These are phyloP conservation scores for Suillus paluster DNA, from an alignment of 768 basidiomycete genomes.

Conservation along the genomic window DNA sequence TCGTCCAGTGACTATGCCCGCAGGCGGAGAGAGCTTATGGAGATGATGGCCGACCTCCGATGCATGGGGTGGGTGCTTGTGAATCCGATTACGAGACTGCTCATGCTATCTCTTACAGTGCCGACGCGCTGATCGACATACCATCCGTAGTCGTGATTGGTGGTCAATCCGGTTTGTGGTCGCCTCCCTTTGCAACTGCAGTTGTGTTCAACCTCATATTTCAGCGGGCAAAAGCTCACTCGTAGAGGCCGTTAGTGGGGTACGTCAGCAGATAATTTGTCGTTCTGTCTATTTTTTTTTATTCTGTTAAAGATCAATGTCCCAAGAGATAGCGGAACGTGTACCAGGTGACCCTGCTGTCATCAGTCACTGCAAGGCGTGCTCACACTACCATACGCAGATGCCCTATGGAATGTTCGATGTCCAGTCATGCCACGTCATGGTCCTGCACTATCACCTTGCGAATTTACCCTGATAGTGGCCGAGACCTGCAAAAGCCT, in stretches of 20 bases:
- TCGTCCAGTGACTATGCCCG: conserved; percentile 44
- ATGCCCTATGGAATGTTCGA: conserved; percentile 44
- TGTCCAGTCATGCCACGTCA: conserved; percentile 24
- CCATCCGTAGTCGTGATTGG: conserved; percentile 57
- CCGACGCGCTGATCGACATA: conserved; percentile 50
- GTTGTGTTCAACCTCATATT: conserved; percentile 32
- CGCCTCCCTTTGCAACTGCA: neutral
- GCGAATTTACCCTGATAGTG: conserved; percentile 42
- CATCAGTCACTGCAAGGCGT: neutral
- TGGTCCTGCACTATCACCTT: conserved; percentile 48
- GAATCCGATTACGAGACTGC: neutral
- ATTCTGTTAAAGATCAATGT: conserved; percentile 37
- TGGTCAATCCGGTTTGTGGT: conserved; percentile 50
- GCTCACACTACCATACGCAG: conserved; percentile 9
- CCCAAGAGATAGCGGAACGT: conserved; percentile 53
- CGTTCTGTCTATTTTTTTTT: neutral
- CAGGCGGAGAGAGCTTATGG: conserved; percentile 44
- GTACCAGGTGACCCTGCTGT: conserved; percentile 29
- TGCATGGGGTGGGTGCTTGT: conserved; percentile 34
- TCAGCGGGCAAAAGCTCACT: conserved; percentile 36
- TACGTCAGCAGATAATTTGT: conserved; percentile 24
- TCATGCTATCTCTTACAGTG: conserved; percentile 27
- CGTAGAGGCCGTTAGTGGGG: conserved; percentile 55
- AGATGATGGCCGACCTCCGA: conserved; percentile 40
- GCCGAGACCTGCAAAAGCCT: conserved; percentile 25